These are phyloP conservation scores for Fragaria iinumae DNA, from an alignment of 306 rosid species.

Conservation along the genomic window DNA sequence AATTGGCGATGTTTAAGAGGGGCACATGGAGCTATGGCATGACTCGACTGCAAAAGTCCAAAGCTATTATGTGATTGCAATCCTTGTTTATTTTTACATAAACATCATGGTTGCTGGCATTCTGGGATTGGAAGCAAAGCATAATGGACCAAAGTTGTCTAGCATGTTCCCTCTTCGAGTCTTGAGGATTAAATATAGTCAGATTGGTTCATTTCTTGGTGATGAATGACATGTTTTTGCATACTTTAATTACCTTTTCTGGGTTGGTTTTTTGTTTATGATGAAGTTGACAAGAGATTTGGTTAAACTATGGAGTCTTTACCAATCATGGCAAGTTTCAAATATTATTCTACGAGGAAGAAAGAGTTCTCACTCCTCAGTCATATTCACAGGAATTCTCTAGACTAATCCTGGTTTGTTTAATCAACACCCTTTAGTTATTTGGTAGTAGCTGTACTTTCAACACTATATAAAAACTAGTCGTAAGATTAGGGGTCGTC, in stretches of 20 bases:
- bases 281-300: neutral
- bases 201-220: neutral
- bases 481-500: neutral
- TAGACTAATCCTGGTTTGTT: neutral
- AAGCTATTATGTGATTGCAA: neutral
- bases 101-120: slow-evolving; percentile 3
- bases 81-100: neutral
- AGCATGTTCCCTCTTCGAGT: neutral
- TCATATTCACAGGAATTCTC: neutral
- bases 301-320: neutral
- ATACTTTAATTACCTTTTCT: neutral
- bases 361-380: neutral
- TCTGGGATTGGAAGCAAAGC: slow-evolving; percentile 28
- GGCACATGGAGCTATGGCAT: neutral
- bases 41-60: slow-evolving; percentile 7
- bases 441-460: neutral
- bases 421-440: neutral
- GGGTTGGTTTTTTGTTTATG: neutral
- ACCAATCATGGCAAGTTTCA: slow-evolving; percentile 3
- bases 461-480: neutral
- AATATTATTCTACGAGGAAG: neutral
- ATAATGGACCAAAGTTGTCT: slow-evolving; percentile 3
- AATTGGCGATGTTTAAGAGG: slow-evolving; percentile 1
- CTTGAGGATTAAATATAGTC: neutral
- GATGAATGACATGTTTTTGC: neutral